These are phyloP conservation scores for Aspergillus thermomutatus DNA, from an alignment of 2,329 filamentous ascomycete genomes.

Conservation along the genomic window DNA sequence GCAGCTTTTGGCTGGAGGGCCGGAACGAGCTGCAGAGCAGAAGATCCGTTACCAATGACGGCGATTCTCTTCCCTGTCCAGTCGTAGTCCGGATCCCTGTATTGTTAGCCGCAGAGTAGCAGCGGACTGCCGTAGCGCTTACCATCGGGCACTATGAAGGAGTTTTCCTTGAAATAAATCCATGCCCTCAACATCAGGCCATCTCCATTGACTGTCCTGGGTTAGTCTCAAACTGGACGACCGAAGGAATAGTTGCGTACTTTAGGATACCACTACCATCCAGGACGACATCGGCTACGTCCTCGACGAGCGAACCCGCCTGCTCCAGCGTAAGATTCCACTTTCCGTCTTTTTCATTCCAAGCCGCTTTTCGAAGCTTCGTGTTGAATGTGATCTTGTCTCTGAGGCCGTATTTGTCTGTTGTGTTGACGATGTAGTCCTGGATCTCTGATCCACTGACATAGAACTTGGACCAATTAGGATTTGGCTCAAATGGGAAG, in stretches of 20 bases:
- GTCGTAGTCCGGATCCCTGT: slow-evolving; percentile 25
- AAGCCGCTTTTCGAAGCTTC: slow-evolving; percentile 37
- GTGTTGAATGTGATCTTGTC: slow-evolving; percentile 36
- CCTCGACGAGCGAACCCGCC: slow-evolving; percentile 4
- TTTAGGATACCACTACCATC: slow-evolving; percentile 28
- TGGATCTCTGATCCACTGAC: slow-evolving; percentile 39
- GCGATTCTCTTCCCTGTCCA: slow-evolving; percentile 26
- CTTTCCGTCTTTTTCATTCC: slow-evolving; percentile 24
- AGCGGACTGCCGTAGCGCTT: neutral
- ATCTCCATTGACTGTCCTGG: slow-evolving; percentile 17
- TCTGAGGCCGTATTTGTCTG: slow-evolving; percentile 39
- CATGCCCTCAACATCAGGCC: slow-evolving; percentile 19
- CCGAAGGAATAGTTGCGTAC: neutral
- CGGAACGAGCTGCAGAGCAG: neutral
- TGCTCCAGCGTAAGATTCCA: slow-evolving; percentile 17
- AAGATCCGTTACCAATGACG: slow-evolving; percentile 33
- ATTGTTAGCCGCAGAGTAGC: neutral
- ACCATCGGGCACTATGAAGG: slow-evolving; percentile 37
- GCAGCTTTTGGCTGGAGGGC: slow-evolving; percentile 11
- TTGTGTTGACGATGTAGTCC: slow-evolving; percentile 39
- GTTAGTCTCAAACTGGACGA: neutral
- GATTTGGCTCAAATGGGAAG: slow-evolving; percentile 42
- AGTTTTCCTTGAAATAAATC: slow-evolving; percentile 33
- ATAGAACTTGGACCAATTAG: slow-evolving; percentile 41
- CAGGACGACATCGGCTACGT: slow-evolving; percentile 20